Percentiles rank a stretch among this genome's conserved stretches.
These are phyloP conservation scores for Aspergillus sp. DNA, from an alignment of 2,329 filamentous ascomycete species.

Conservation along the genomic window DNA sequence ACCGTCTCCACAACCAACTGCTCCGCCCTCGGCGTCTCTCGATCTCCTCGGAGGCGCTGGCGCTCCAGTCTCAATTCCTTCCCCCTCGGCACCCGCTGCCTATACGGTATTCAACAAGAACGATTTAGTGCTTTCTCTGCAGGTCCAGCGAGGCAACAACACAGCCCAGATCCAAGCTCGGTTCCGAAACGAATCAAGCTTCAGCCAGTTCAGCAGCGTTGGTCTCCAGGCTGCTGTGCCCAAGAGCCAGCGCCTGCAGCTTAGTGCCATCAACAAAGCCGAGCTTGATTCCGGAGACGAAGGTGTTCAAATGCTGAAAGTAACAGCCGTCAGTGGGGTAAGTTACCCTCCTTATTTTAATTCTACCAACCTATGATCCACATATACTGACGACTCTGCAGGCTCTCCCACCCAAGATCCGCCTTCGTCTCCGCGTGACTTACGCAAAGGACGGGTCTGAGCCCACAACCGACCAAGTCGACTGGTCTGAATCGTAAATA, in stretches of 20 bases:
- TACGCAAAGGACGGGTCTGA: constrained; percentile 71
- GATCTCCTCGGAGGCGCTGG: constrained; percentile 45
- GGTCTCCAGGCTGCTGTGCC: constrained; percentile 92
- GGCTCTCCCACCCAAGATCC: constrained; percentile 68
- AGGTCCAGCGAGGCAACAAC: constrained; percentile 76
- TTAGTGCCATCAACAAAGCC: constrained; percentile 82
- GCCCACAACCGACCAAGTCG: constrained; percentile 84
- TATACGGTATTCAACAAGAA: constrained; percentile 84
- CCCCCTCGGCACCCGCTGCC: constrained; percentile 46
- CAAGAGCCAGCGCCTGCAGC: constrained; percentile 90
- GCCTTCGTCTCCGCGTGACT: constrained; percentile 80
- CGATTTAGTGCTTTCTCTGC: constrained; percentile 75
- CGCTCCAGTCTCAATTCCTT: constrained; percentile 52
- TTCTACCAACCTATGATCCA: constrained; percentile 15
- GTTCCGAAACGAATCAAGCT: constrained; percentile 75
- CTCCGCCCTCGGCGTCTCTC: constrained; percentile 38
- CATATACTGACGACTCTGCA: constrained; percentile 42
- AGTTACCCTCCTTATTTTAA: constrained; percentile 47
- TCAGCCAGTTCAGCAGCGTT: constrained; percentile 68
- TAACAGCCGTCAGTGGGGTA: constrained; percentile 83
- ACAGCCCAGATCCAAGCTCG: constrained; percentile 80
- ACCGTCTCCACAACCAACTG: constrained; percentile 50
- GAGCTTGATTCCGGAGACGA: constrained; percentile 76
- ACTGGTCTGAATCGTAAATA: constrained; percentile 78
- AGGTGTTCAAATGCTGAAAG: constrained; percentile 86